phyloP scores from a whole-genome alignment of 768 basidiomycete species.

The Russula compacta region DNA sequence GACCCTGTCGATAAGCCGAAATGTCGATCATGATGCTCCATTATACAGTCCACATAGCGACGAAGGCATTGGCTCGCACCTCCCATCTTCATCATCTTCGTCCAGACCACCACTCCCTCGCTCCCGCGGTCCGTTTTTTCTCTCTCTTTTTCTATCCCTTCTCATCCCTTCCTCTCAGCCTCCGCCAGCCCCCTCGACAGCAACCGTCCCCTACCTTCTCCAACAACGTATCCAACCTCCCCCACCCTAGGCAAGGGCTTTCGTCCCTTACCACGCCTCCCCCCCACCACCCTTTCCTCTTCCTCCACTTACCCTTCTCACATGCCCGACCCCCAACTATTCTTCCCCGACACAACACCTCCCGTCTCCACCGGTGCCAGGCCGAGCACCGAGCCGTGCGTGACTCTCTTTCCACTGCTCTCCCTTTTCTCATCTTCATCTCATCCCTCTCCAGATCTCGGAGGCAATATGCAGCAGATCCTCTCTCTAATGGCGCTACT shows the following conservation, averaged over 20 bases:
- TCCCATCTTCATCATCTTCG: background rate
- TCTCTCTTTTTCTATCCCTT: background rate
- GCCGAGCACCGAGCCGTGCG: constrained; percentile 14
- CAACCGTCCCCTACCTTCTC: constrained; percentile 11
- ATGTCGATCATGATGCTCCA: constrained; percentile 16
- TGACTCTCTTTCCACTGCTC: background rate
- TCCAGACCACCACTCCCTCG: background rate
- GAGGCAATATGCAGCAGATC: constrained; percentile 1
- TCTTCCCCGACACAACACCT: background rate
- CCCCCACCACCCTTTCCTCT: constrained; percentile 6
- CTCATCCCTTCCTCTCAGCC: background rate
- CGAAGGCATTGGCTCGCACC: constrained; percentile 7
- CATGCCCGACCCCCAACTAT: constrained; percentile 18
- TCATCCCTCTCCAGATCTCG: constrained; percentile 1
- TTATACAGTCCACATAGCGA: constrained; percentile 20
- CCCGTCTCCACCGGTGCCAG: background rate
- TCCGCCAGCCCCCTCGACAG: constrained; percentile 15
- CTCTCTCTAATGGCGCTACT: constrained; percentile 1
- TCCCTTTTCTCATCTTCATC: background rate
- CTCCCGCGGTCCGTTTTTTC: background rate
- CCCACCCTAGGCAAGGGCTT: constrained; percentile 16
- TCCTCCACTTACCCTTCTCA: constrained; percentile 10
- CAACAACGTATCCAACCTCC: constrained; percentile 14
- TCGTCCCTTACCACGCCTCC: constrained; percentile 19
- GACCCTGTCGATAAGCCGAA: constrained; percentile 7